phyloP scores from a whole-genome alignment of 441 rosid genomes.

The Kokia cookei region DNA sequence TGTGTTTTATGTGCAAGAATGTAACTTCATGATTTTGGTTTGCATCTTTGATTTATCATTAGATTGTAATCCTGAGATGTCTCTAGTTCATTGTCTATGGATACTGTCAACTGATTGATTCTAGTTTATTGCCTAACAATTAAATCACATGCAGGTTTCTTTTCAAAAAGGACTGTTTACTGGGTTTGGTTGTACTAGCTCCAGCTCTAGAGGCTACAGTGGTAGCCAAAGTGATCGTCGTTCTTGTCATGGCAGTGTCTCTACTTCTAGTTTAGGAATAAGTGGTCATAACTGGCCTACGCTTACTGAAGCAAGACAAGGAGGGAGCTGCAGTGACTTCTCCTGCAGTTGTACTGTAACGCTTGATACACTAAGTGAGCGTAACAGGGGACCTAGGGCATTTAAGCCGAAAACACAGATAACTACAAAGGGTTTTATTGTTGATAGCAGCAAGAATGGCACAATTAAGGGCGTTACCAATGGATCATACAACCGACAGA shows the following conservation, averaged over 20 bases:
- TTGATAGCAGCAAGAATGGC: constrained; percentile 17
- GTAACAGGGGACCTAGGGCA: constrained; percentile 62
- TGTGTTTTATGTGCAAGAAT: not conserved
- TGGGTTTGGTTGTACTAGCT: constrained; percentile 36
- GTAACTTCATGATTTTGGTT: not conserved
- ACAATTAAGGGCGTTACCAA: constrained; percentile 13
- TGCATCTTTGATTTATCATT: not conserved
- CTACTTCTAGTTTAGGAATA: constrained; percentile 27
- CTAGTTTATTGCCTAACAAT: not conserved
- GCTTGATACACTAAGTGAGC: constrained; percentile 48
- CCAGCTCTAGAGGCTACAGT: constrained; percentile 33
- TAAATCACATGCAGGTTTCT: constrained; percentile 36
- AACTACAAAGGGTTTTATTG: constrained; percentile 13
- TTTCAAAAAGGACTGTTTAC: constrained; percentile 29
- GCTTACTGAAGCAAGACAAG: constrained; percentile 40
- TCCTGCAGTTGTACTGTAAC: constrained; percentile 35
- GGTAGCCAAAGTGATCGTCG: constrained; percentile 21
- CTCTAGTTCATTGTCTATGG: not conserved
- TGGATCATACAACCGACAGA: constrained; percentile 21
- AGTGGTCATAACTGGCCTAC: constrained; percentile 43
- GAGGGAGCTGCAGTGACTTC: constrained; percentile 40
- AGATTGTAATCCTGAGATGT: not conserved
- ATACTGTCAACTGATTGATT: not conserved
- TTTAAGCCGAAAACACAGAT: constrained; percentile 38
- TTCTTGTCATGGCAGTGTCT: constrained; percentile 31